phyloP scores from a whole-genome alignment of 108 stramenopile species.

The Fragilariopsis cylindrus region DNA sequence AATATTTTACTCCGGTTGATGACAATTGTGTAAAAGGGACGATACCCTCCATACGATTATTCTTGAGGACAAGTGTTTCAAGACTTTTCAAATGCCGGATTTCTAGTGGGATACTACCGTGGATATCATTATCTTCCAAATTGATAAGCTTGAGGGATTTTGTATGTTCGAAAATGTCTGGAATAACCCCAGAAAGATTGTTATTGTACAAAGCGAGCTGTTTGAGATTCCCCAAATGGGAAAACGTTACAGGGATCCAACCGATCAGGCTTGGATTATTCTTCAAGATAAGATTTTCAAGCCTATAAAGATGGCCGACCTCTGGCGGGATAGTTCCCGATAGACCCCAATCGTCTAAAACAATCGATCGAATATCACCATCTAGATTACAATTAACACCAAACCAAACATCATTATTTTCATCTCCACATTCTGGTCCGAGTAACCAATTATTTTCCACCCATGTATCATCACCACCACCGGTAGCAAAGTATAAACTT shows the following conservation, averaged over 20 bases:
- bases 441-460: constrained; percentile 59
- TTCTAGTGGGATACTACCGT: constrained; percentile 50
- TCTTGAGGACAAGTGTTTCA: constrained; percentile 45
- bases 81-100: constrained; percentile 34
- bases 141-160: constrained; percentile 42
- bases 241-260: constrained; percentile 54
- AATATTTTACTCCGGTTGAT: constrained; percentile 48
- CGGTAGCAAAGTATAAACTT: constrained; percentile 56
- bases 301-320: constrained; percentile 39
- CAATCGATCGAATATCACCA: constrained; percentile 56
- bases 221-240: constrained; percentile 39
- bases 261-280: constrained; percentile 58
- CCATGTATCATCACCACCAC: constrained; percentile 32
- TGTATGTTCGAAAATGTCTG: constrained; percentile 33
- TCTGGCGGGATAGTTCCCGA: constrained; percentile 44
- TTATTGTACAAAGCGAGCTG: constrained; percentile 70
- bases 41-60: constrained; percentile 54
- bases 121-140: constrained; percentile 46
- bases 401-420: constrained; percentile 37
- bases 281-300: constrained; percentile 66
- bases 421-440: constrained; percentile 63
- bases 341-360: constrained; percentile 47
- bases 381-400: constrained; percentile 56
- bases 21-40: constrained; percentile 43
- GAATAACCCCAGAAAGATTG: constrained; percentile 53